A percentile compares a stretch with the other conserved stretches of the same genome.
Conservation (phyloP, 192 early-diverging fungal species). For the Coemansia sp. region DNA sequence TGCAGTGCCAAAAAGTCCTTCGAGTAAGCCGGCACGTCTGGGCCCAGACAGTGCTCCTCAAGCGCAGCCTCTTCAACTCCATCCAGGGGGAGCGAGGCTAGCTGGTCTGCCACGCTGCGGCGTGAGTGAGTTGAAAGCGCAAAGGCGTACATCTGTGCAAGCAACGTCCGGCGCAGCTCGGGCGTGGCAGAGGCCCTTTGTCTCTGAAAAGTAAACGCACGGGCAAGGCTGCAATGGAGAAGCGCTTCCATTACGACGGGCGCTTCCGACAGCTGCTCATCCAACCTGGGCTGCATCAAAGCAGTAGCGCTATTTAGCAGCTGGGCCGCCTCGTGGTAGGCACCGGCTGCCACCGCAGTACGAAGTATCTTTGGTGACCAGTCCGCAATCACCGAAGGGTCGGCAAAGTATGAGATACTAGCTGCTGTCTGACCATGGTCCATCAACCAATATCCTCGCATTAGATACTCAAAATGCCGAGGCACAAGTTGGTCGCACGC, state of each 20-base stretch:
- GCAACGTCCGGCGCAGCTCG: conserved; percentile 29
- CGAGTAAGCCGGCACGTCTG: conserved; percentile 13
- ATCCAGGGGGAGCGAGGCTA: conserved; percentile 40
- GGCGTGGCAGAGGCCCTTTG: neutral
- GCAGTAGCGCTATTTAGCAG: conserved; percentile 46
- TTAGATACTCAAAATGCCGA: conserved; percentile 42
- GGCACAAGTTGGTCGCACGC: conserved; percentile 30
- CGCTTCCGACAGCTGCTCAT: conserved; percentile 16
- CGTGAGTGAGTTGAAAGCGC: conserved; percentile 21
- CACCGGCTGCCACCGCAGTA: conserved; percentile 17
- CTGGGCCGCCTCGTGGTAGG: conserved; percentile 17
- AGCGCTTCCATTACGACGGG: conserved; percentile 40
- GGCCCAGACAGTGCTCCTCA: conserved; percentile 22
- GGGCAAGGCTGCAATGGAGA: conserved; percentile 34
- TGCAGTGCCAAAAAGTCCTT: conserved; percentile 51
- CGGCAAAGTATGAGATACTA: conserved; percentile 36
- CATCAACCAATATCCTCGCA: conserved; percentile 54
- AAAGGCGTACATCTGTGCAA: conserved; percentile 47
- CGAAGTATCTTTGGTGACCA: conserved; percentile 45
- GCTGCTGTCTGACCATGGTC: conserved; percentile 39
- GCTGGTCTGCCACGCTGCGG: conserved; percentile 18
- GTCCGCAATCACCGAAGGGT: conserved; percentile 48
- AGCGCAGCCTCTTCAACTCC: conserved; percentile 28
- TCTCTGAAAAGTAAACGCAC: conserved; percentile 51
- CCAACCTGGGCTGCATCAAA: conserved; percentile 24